Conservation (phyloP, 768 basidiomycete species). For the Favolaschia claudopus region DNA sequence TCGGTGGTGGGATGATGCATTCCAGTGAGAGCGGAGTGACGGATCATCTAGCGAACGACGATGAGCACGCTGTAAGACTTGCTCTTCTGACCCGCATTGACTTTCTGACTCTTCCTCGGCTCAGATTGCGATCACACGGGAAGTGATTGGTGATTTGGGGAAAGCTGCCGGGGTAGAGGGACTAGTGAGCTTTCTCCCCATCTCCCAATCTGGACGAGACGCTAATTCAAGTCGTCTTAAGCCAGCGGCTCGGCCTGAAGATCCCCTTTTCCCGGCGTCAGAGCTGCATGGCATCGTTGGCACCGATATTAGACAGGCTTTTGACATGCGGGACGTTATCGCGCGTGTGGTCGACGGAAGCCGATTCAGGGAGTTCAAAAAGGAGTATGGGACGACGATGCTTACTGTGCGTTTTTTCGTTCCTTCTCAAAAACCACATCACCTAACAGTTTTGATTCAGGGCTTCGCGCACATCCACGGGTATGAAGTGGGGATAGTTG, state of each 20-base stretch:
- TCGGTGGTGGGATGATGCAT: slow-evolving; percentile 93
- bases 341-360: slow-evolving; percentile 92
- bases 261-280: slow-evolving; percentile 78
- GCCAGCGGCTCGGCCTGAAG: slow-evolving; percentile 69
- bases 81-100: background rate
- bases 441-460: slow-evolving; percentile 41
- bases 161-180: slow-evolving; percentile 58
- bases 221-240: slow-evolving; percentile 31
- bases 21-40: slow-evolving; percentile 91
- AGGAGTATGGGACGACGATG: slow-evolving; percentile 91
- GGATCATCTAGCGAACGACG: slow-evolving; percentile 85
- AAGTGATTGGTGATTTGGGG: slow-evolving; percentile 82
- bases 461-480: slow-evolving; percentile 92
- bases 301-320: slow-evolving; percentile 85
- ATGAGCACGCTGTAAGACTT: slow-evolving; percentile 69
- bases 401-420: slow-evolving; percentile 67
- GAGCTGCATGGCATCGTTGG: slow-evolving; percentile 94
- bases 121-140: slow-evolving; percentile 73
- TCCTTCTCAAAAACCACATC: background rate
- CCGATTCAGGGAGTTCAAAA: slow-evolving; percentile 94
- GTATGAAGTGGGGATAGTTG: slow-evolving; percentile 89
- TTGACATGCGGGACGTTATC: slow-evolving; percentile 95
- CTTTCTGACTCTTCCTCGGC: background rate
- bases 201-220: background rate
- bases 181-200: slow-evolving; percentile 50